Percentiles rank a stretch among this genome's conserved stretches.
These are phyloP conservation scores for Tylopilus sp. DNA, from an alignment of 768 basidiomycete species.

Conservation along the genomic window DNA sequence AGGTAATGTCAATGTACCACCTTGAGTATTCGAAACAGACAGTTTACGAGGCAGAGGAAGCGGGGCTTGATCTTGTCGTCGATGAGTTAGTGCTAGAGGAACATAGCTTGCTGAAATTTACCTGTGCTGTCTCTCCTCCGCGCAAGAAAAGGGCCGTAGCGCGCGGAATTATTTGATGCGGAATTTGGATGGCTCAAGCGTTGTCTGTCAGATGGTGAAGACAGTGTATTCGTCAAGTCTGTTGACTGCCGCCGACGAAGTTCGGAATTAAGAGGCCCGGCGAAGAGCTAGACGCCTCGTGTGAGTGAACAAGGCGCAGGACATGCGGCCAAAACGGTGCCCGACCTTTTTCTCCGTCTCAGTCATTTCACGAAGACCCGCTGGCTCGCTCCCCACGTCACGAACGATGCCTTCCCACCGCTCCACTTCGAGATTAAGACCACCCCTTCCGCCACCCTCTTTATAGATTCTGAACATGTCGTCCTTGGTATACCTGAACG, in stretches of 20 bases:
- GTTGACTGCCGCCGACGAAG: slow-evolving; percentile 81
- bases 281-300: slow-evolving; percentile 59
- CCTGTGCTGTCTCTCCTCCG: slow-evolving; percentile 72
- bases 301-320: slow-evolving; percentile 23
- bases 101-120: slow-evolving; percentile 23
- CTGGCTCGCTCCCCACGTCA: slow-evolving; percentile 68
- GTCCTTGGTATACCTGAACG: slow-evolving; percentile 86
- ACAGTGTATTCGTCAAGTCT: slow-evolving; percentile 63
- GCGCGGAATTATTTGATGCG: slow-evolving; percentile 49
- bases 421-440: slow-evolving; percentile 82
- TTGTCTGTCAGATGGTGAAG: slow-evolving; percentile 56
- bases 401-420: slow-evolving; percentile 87
- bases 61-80: slow-evolving; percentile 54
- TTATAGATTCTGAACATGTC: slow-evolving; percentile 81
- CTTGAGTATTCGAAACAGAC: slow-evolving; percentile 61
- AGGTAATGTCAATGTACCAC: slow-evolving; percentile 46
- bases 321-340: slow-evolving; percentile 7
- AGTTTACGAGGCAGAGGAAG: slow-evolving; percentile 58
- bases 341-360: slow-evolving; percentile 88
- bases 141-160: slow-evolving; percentile 55
- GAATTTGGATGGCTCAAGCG: slow-evolving; percentile 52
- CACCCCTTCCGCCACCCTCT: slow-evolving; percentile 70
- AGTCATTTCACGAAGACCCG: slow-evolving; percentile 72
- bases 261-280: slow-evolving; percentile 80
- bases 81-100: slow-evolving; percentile 6